Conservation (phyloP, 768 basidiomycete species). For the Pluteus cervinus region DNA sequence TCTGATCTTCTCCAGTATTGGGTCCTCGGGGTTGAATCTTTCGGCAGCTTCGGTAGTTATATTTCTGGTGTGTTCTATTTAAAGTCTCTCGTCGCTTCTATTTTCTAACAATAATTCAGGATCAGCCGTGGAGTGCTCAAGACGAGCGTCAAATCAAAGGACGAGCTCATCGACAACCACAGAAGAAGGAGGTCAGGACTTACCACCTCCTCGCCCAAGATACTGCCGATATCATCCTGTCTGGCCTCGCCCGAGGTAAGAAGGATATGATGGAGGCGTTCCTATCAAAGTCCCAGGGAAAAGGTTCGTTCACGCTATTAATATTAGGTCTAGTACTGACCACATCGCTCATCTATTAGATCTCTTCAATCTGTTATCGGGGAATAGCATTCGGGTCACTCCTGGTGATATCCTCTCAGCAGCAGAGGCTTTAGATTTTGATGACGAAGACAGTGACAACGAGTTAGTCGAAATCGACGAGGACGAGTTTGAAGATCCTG, state of each 20-base stretch:
- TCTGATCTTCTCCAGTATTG: constrained; percentile 11
- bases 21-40: constrained; percentile 12
- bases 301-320: too few relatives aligned
- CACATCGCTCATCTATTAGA: too few relatives aligned
- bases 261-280: constrained; percentile 20
- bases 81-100: background rate
- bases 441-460: too few relatives aligned
- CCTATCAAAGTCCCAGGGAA: constrained; percentile 7
- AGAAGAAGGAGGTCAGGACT: constrained; percentile 13
- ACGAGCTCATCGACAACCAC: constrained; percentile 20
- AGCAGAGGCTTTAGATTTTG: too few relatives aligned
- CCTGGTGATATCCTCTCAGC: too few relatives aligned
- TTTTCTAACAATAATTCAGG: constrained; percentile 8
- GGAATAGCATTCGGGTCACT: too few relatives aligned
- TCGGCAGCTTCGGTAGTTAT: constrained; percentile 8
- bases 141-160: constrained; percentile 21
- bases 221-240: constrained; percentile 17
- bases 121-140: constrained; percentile 24
- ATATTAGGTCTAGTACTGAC: too few relatives aligned
- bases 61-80: constrained; percentile 11
- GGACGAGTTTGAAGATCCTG: too few relatives aligned
- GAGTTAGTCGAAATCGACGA: too few relatives aligned
- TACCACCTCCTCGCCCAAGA: constrained; percentile 18
- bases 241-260: constrained; percentile 15
- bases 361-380: too few relatives aligned